A percentile compares a stretch with the other conserved stretches of the same genome.
phyloP scores from a whole-genome alignment of 108 stramenopile species.

The Poteriospumella lacustris region DNA sequence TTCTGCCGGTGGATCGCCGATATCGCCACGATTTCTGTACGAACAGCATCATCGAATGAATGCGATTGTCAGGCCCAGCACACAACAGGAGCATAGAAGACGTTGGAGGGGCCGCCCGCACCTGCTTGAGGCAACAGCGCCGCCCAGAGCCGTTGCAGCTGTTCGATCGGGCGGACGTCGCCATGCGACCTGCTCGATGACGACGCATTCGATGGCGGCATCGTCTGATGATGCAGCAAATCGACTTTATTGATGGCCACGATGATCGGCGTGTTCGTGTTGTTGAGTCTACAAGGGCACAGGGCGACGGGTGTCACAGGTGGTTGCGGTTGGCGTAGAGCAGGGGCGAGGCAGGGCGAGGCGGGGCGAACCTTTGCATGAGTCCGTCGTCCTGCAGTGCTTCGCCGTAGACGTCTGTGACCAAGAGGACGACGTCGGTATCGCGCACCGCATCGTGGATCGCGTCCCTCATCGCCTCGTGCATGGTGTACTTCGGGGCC shows the following conservation, averaged over 20 bases:
- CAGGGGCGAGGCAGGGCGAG: neutral
- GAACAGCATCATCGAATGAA: too few relatives aligned
- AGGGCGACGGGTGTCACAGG: neutral
- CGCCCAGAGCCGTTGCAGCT: constrained; percentile 69
- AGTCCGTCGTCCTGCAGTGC: constrained; percentile 36
- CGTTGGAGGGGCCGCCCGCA: too few relatives aligned
- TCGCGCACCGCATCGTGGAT: constrained; percentile 43
- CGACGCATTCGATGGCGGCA: neutral
- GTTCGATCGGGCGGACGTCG: constrained; percentile 50
- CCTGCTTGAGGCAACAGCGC: constrained; percentile 60
- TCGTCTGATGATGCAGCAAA: too few relatives aligned
- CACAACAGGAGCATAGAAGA: too few relatives aligned
- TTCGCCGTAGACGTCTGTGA: constrained; percentile 67
- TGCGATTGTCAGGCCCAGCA: too few relatives aligned
- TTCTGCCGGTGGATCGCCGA: constrained; percentile 60
- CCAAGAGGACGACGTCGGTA: constrained; percentile 69
- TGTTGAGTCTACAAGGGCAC: constrained; percentile 39
- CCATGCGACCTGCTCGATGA: neutral
- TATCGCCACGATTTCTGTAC: constrained; percentile 67
- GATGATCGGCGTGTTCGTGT: constrained; percentile 58
- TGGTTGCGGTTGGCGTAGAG: neutral
- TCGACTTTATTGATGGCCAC: constrained; percentile 83
- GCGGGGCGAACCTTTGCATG: constrained; percentile 22
- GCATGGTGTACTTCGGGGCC: constrained; percentile 70
- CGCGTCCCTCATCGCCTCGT: constrained; percentile 64